Evolutionary conservation across 768 basidiomycete species (phyloP), one percentile per base, ranked within the genome.

Genomic region (Amanita polypyramis): DNA sequence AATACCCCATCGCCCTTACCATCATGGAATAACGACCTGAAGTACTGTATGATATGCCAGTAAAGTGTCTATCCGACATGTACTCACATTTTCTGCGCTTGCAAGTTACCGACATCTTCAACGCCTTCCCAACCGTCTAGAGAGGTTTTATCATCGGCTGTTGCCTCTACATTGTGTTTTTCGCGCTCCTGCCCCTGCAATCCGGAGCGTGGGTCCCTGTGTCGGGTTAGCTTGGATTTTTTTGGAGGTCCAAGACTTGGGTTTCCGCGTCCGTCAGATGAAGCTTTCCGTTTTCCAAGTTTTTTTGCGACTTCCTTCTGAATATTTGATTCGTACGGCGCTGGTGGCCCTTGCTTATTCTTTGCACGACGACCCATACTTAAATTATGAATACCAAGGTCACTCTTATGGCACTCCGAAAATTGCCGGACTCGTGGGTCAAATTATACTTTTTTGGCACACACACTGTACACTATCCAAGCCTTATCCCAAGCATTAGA

Each of bases 291-390:
- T 61, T 90, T 90, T 34, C 82, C 82, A 11, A 78, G 68, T 52
- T 75, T 79, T 65, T 80, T 82, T 2, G 69, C 60, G 2, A 75
- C 70, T 17, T 49, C 47, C 7, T 32, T 32, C n/a, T 60, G 58
- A 5, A 56, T 53, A 14, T 67, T 67, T 0, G 58, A 55, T 11
- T 78, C 70, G 23, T 86, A 56, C 25, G 86, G 74, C 49, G 70
- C 70, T 0, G 89, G 89, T 9, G 80, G 70, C 1, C 68, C 74
- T 62, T 93, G 90, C 67, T 92, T 92, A 66, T 85, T 81, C 64
- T 85, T 89, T 55, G 87, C 76, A 53, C 87, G 79, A 59, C 89
- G 77, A 52, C 90, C 90, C 90, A 93, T 92, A 33, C 7, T 43
- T 42, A 12, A 10, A 20, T 37, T 20, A 5, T 17, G 8, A 43